Base-by-base conservation (phyloP, 2,329 filamentous ascomycete genomes). In the Myotisia sp. region DNA sequence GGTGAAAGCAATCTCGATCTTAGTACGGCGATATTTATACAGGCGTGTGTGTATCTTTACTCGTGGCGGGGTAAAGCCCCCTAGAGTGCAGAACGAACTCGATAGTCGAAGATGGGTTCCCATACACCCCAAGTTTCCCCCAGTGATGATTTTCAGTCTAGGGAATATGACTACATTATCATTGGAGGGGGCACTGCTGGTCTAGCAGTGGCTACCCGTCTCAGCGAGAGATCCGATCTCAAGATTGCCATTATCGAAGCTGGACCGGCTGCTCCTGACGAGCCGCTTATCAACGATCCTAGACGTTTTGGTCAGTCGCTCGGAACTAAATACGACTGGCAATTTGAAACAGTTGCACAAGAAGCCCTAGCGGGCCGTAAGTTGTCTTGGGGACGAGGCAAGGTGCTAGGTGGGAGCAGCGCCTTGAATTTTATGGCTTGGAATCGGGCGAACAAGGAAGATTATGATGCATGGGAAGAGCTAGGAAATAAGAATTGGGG, bases 391-490 rank as follows among this genome's bases (percentile, higher is more conserved):
- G 74, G 71, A 6, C 63, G 71, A 26, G 68, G 73, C 6, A 72
- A 71, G 51, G 61, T 60, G 2, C 66, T 76, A 0, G 72, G 72
- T 22, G 72, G 73, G 10, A 70, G 66, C 39, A 67, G 63, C 0
- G 68, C 59, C 24, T 49, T 72, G 31, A 78, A 78, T 54, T 78
- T 76, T 49, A 75, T 69, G 51, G 74, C 71, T 9, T 77, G 72
- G 72, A 60, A 74, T 4, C 70, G 65, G 1, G 73, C 72, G 2
- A 68, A 62, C 37, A 64, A 65, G 35, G 59, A 60, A 2, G 76
- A 71, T 0, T 76, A 71, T 44, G 68, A 67, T 41, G 52, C 59
- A 37, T 67, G 63, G 63, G 59, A 48, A 10, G 56, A 61, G 23
- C 65, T 53, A 36, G 62, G 63, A 18, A 60, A 59, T 2, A 43